Evolutionary conservation across 768 basidiomycete genomes (phyloP), one percentile per base, ranked within the genome.

Genomic region (Tricholoma matsutake): DNA sequence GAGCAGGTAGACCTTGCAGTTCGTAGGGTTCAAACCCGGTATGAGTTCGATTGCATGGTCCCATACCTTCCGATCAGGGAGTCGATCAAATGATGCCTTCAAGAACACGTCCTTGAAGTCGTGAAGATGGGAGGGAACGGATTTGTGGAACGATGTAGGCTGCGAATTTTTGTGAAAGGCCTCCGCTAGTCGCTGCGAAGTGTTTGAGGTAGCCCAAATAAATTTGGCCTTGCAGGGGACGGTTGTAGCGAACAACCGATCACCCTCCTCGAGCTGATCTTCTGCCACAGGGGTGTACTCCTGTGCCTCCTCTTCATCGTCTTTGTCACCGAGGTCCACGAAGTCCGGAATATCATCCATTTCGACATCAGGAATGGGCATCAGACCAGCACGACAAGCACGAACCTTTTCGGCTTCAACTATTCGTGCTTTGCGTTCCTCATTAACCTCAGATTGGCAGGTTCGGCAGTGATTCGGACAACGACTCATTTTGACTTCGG

Each of bases 41-140:
- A 61, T 64, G 5, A 68, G 31, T 1, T 64, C 59, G 22, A 68
- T 68, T 28, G 51, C 41, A 39, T 68, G 67, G 31, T 68, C 65
- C 37, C 57, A 66, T 1, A 53, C 6, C 47, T 54, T n/a, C 65
- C 22, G 74, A 75, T 67, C 56, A 63, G 70, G 0, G 62, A 60
- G 0, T 13, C 39, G 16, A 16, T 41, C 13, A 8, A 41, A n/a
- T 14, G 6, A 41, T 3, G 14, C 7, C 14, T 41, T n/a, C 39
- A 6, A 41, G 20, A 47, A 47, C 0, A 47, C 8, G 10, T 47
- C 45, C 2, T 47, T 10, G 2, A 47, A 47, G 6, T 47, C 20
- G 4, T 47, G 45, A 22, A 47, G 10, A 9, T 47, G 45, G 7
- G 45, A 25, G 10, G 45, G 45, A 9, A 47, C 8, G 8, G 10